Evolutionary conservation across 805 yeast species (phyloP).

Genomic region (Phaffomyces antillensis): DNA sequence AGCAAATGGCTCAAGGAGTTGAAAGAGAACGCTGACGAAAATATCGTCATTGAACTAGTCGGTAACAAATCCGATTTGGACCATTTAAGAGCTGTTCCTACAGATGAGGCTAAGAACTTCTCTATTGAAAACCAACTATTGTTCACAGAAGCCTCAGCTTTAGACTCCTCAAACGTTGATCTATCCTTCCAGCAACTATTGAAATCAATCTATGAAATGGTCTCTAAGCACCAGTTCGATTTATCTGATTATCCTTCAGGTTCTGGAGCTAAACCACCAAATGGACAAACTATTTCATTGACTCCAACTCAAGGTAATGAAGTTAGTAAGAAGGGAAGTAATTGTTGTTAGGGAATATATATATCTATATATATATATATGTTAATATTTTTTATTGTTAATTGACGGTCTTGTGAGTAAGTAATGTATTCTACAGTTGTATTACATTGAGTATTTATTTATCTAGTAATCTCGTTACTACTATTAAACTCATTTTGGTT

Average conservation of each 20-base stretch:
- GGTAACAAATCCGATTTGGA: conserved; percentile 89
- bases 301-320: conserved; percentile 90
- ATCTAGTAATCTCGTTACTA: background rate
- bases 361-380: background rate
- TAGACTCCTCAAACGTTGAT: conserved; percentile 92
- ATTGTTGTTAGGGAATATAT: conserved; percentile 51
- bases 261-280: conserved; percentile 57
- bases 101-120: conserved; percentile 93
- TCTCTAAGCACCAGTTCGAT: conserved; percentile 87
- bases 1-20: conserved; percentile 87
- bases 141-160: conserved; percentile 94
- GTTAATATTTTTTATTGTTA: background rate
- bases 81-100: conserved; percentile 92
- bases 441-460: background rate
- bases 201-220: conserved; percentile 91
- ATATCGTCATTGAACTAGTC: conserved; percentile 88
- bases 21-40: conserved; percentile 87
- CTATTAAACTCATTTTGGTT: conserved; percentile 21
- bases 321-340: conserved; percentile 39
- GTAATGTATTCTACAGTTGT: background rate
- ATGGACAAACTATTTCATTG: conserved; percentile 86
- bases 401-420: background rate
- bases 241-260: conserved; percentile 58
- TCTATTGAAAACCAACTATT: conserved; percentile 87
- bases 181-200: conserved; percentile 88